Evolutionary conservation across 805 yeast genomes (phyloP).

Genomic region (Hanseniaspora occidentalis): DNA sequence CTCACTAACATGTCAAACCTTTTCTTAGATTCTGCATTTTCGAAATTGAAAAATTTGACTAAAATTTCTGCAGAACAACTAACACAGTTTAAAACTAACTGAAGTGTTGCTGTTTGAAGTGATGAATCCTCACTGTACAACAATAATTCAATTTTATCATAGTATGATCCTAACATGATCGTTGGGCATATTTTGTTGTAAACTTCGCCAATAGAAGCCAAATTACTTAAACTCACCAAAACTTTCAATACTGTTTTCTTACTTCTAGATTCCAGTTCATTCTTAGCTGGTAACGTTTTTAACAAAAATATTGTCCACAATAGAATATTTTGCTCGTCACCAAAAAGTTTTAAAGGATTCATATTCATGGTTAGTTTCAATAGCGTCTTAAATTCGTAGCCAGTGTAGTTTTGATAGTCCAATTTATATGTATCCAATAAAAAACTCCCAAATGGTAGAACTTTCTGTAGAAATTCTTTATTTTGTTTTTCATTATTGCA

Average conservation of each 20-base stretch:
- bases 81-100: constrained; percentile 50
- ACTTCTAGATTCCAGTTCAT: neutral
- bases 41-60: constrained; percentile 44
- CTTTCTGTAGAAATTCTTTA: neutral
- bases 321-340: neutral
- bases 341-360: constrained; percentile 26
- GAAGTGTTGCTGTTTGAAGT: constrained; percentile 49
- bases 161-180: constrained; percentile 16
- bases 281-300: neutral
- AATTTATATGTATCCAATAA: neutral
- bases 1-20: constrained; percentile 33
- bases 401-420: neutral
- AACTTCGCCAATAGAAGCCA: constrained; percentile 36
- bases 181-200: constrained; percentile 3
- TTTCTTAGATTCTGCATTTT: constrained; percentile 22
- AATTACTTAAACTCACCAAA: constrained; percentile 54
- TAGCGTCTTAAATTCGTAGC: constrained; percentile 31
- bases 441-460: neutral
- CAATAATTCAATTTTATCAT: constrained; percentile 34
- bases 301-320: neutral
- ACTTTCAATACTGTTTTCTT: constrained; percentile 30
- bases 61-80: constrained; percentile 29
- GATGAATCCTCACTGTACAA: constrained; percentile 33
- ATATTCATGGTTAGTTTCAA: constrained; percentile 32
- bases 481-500: constrained; percentile 2